These are phyloP conservation scores for Cordyceps cicadae DNA, from an alignment of 2,329 filamentous ascomycete species.

Conservation along the genomic window DNA sequence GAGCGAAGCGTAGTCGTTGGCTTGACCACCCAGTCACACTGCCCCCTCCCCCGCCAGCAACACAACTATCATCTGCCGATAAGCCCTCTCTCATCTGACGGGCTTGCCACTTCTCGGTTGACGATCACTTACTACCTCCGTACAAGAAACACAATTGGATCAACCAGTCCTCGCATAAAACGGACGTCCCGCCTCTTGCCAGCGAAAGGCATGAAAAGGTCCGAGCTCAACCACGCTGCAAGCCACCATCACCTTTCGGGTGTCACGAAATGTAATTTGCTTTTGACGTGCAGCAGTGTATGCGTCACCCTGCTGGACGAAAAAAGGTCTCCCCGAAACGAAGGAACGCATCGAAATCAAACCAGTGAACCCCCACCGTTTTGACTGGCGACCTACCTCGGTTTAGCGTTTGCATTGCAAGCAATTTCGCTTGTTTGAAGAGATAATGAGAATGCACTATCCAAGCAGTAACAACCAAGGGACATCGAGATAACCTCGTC, in stretches of 20 bases:
- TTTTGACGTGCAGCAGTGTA: conserved; percentile 5
- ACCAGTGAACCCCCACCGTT: background rate
- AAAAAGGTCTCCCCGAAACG: background rate
- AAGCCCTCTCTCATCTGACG: background rate
- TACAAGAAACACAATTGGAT: background rate
- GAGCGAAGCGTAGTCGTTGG: background rate
- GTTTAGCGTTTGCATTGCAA: background rate
- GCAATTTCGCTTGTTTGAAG: background rate
- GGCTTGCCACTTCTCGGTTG: background rate
- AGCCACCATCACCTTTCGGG: conserved; percentile 3
- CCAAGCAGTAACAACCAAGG: too few species aligned
- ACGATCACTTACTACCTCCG: too few species aligned
- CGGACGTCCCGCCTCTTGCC: background rate
- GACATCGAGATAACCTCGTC: too few species aligned
- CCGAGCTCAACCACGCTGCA: conserved; percentile 1
- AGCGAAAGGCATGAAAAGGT: background rate
- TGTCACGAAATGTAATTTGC: background rate
- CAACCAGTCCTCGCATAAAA: background rate
- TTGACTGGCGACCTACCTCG: background rate
- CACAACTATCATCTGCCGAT: background rate
- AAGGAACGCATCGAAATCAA: background rate
- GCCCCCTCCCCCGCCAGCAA: background rate
- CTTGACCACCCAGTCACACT: background rate
- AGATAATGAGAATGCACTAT: background rate
- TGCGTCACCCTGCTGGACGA: background rate